These are phyloP conservation scores for Polysphondylium violaceum DNA, from an alignment of 78 protist genomes.

Conservation along the genomic window DNA sequence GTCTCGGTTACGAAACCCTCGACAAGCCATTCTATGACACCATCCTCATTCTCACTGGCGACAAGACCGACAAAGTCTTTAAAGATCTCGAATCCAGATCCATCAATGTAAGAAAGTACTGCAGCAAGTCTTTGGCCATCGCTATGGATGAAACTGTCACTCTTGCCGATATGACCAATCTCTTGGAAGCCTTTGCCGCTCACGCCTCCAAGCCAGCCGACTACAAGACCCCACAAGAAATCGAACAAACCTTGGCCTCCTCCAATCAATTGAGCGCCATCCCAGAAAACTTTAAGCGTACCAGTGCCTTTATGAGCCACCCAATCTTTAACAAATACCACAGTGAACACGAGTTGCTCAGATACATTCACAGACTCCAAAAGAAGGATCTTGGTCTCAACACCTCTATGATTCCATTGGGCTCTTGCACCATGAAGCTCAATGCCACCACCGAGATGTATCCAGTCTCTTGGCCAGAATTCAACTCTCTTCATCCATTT, in stretches of 20 bases:
- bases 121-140: conserved; percentile 78
- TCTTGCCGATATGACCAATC: conserved; percentile 26
- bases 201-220: conserved; percentile 20
- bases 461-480: conserved; percentile 96
- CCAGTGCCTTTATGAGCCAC: conserved; percentile 82
- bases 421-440: conserved; percentile 98
- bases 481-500: conserved; percentile 97
- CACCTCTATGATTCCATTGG: conserved; percentile 96
- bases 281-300: conserved; percentile 48
- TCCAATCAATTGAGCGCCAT: neutral
- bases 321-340: conserved; percentile 94
- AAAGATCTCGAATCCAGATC: conserved; percentile 32
- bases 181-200: conserved; percentile 79
- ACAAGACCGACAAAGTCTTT: conserved; percentile 18
- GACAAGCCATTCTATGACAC: conserved; percentile 89
- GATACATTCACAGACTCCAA: conserved; percentile 94
- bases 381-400: conserved; percentile 92
- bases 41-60: conserved; percentile 35
- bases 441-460: conserved; percentile 97
- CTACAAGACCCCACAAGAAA: conserved; percentile 4
- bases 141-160: conserved; percentile 92
- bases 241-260: neutral
- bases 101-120: conserved; percentile 90
- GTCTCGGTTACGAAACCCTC: conserved; percentile 41
- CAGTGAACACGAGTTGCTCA: conserved; percentile 93